A percentile compares a stretch with the other conserved stretches of the same genome.
Evolutionary conservation across 306 rosid species (phyloP).

Genomic region (Abrus precatorius): DNA sequence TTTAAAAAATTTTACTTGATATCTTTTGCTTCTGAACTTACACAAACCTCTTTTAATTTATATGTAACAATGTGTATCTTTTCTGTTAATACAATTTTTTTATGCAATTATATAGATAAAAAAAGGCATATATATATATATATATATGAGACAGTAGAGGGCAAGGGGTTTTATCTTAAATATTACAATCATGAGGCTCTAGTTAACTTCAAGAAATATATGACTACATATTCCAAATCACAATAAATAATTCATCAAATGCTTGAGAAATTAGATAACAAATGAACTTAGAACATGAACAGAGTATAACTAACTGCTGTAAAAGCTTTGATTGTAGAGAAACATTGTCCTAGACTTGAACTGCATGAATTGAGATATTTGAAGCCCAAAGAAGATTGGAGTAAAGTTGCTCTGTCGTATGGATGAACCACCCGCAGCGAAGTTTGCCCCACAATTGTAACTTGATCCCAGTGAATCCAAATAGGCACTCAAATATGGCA

Average conservation of each 20-base stretch:
- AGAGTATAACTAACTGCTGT: constrained; percentile 50
- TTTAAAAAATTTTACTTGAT: no score
- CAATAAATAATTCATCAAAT: not conserved
- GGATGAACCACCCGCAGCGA: constrained; percentile 71
- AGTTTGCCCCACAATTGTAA: constrained; percentile 75
- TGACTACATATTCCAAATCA: no score
- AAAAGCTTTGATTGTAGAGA: constrained; percentile 53
- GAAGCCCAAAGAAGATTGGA: constrained; percentile 69
- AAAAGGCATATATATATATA: no score
- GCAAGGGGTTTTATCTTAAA: no score
- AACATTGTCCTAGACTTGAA: constrained; percentile 62
- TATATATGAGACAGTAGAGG: no score
- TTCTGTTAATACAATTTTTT: no score
- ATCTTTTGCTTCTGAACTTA: no score
- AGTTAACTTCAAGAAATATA: no score
- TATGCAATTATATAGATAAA: no score
- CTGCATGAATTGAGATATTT: constrained; percentile 67
- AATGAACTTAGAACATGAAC: not conserved
- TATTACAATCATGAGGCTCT: no score
- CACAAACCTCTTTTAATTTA: no score
- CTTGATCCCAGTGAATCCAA: constrained; percentile 70
- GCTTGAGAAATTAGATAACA: not conserved
- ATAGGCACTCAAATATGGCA: constrained; percentile 75
- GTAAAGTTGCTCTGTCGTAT: constrained; percentile 62
- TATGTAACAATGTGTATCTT: no score